phyloP scores from a whole-genome alignment of 129 eudicot species.

The Erigeron canadensis region DNA sequence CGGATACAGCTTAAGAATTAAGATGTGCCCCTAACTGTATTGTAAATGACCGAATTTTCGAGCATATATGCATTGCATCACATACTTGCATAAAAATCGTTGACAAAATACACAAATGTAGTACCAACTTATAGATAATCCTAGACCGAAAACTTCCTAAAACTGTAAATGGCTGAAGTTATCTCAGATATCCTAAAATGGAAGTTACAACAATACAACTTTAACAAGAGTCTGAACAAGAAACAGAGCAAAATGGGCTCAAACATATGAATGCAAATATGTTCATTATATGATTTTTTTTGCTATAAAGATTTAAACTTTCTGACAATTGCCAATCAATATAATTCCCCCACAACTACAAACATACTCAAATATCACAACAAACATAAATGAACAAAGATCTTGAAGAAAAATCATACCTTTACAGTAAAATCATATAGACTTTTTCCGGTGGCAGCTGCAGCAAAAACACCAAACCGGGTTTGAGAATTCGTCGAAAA shows the following conservation, averaged over 20 bases:
- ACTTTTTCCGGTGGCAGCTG: slow-evolving; percentile 73
- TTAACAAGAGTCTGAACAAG: background rate
- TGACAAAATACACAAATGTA: background rate
- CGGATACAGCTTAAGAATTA: too few species aligned
- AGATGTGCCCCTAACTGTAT: background rate
- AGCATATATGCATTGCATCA: background rate
- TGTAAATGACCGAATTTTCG: background rate
- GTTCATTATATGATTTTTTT: slow-evolving; percentile 1
- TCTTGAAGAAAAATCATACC: slow-evolving; percentile 32
- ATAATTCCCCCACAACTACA: background rate
- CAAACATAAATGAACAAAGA: background rate
- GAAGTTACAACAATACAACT: background rate
- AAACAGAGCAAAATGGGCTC: background rate
- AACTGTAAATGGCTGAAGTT: background rate
- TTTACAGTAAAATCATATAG: slow-evolving; percentile 77
- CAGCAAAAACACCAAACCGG: slow-evolving; percentile 43
- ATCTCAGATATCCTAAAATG: background rate
- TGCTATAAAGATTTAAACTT: background rate
- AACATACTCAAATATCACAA: slow-evolving; percentile 4
- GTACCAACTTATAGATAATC: background rate
- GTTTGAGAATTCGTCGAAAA: slow-evolving; percentile 35
- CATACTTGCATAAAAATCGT: background rate
- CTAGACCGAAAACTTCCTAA: background rate
- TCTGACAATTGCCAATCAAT: background rate
- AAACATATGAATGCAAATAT: background rate